Percentiles rank a stretch among this genome's conserved stretches.
Evolutionary conservation across 2,329 filamentous ascomycete species (phyloP).

Genomic region (Ceratocystiopsis sp.): DNA sequence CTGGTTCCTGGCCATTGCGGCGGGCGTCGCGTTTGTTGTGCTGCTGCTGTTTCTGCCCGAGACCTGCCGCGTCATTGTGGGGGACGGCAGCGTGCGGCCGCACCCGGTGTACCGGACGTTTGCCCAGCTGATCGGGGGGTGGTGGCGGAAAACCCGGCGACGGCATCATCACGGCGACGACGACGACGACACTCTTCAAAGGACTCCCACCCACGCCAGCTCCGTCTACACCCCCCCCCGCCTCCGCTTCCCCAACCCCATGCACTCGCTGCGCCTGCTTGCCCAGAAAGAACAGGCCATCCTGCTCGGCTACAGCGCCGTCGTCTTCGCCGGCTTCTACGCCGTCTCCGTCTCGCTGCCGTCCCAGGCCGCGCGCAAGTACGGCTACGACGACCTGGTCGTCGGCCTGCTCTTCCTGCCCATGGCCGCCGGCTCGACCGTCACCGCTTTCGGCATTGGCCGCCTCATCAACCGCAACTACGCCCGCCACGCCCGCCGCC

Average conservation of each 20-base stretch:
- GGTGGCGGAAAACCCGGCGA: not conserved
- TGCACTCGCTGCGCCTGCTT: slow-evolving; percentile 65
- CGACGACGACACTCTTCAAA: not conserved
- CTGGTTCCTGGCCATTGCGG: slow-evolving; percentile 39
- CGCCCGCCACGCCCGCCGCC: slow-evolving; percentile 34
- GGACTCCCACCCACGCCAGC: not conserved
- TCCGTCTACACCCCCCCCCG: slow-evolving; percentile 4
- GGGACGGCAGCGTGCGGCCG: slow-evolving; percentile 28
- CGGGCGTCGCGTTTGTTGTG: slow-evolving; percentile 22
- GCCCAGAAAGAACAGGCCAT: slow-evolving; percentile 61
- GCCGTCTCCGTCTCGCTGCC: slow-evolving; percentile 29
- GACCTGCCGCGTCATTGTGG: slow-evolving; percentile 31
- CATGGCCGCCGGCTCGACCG: slow-evolving; percentile 29
- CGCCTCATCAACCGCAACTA: slow-evolving; percentile 50
- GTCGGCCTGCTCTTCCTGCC: slow-evolving; percentile 38
- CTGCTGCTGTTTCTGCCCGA: slow-evolving; percentile 35
- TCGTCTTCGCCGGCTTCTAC: slow-evolving; percentile 34
- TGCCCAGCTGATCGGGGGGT: slow-evolving; percentile 5
- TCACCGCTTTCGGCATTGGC: slow-evolving; percentile 29
- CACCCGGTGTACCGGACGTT: slow-evolving; percentile 8
- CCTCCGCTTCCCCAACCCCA: slow-evolving; percentile 42
- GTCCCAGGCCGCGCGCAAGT: slow-evolving; percentile 17
- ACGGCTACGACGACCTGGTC: slow-evolving; percentile 38
- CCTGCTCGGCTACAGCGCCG: slow-evolving; percentile 25
- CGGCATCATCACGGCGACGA: not conserved